Base-by-base conservation (phyloP, 164 flowering plant species). In the Pachysandra terminalis region DNA sequence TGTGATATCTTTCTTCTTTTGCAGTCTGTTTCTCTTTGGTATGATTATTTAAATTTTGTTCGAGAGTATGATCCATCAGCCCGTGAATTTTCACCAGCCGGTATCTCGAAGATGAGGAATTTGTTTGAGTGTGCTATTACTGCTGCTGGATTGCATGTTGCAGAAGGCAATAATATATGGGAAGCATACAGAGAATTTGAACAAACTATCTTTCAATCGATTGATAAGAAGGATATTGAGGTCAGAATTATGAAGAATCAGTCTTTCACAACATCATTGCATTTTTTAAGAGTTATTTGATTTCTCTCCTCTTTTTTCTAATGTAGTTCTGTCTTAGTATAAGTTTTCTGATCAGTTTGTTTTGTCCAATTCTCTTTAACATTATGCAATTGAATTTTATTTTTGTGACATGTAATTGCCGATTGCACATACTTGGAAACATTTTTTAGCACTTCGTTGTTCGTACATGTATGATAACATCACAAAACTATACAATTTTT, bases 11-110 rank as follows among this genome's bases (percentile, higher is more conserved):
- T 80, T 71, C 5, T 32, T 7, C 37, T 56, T 55, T 3, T 87
- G 88, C 92, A 95, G 98, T 95, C 97, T 66, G 87, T 88, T 56
- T 64, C 90, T 68, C 84, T 96, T 35, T 96, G 99, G 99, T 84
- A 86, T 75, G 93, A 90, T 74, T 96, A 92, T 80, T 19, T 92
- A 59, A 84, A 82, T 73, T 96, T 86, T 79, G 79, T 92, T 37
- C 83, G 79, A 84, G 89, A 88, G 58, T 55, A 81, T 65, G 91
- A 93, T 73, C 87, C 85, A 56, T 75, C 78, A 52, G 86, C 90
- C 13, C 63, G 72, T 26, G 78, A 80, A 49, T 75, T 73, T 73
- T 79, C 89, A 67, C 68, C 80, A 61, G 78, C 67, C 66, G 99
- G 98, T 40, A 76, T 88, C 70, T 74, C 71, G 41, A 96, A 86